Evolutionary conservation across 768 basidiomycete genomes (phyloP), one percentile per base, ranked within the genome.

Genomic region (Tulasnella calospora): DNA sequence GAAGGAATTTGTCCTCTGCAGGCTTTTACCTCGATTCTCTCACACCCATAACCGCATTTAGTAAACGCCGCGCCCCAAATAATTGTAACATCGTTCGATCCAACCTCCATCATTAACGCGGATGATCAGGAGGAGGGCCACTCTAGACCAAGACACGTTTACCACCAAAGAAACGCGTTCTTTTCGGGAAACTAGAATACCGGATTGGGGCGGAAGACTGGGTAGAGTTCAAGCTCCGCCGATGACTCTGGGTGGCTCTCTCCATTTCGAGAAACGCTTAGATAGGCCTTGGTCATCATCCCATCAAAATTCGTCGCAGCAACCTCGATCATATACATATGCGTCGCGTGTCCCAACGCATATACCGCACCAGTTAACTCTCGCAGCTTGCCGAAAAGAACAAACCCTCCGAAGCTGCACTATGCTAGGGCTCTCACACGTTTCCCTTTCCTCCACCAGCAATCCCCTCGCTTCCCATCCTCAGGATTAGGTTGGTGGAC

Each of bases 1-100:
- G 61, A 67, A 67, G 61, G 61, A 67, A 67, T 67, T 67, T 67
- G 61, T 67, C 61, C 61, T 67, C 35, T 35, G 33, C 15, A 67
- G 30, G 51, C 51, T 51, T n/a, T 51, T 6, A 67, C 61, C 61
- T 67, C 61, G 61, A 67, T 67, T 67, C 61, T 67, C 61, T 67
- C 61, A 67, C 61, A 67, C 61, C 61, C 61, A 67, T 67, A 67
- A 67, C 61, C 61, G 61, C 61, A 67, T 67, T 67, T 67, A 35
- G 61, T 67, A 67, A 67, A 67, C 61, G 61, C 61, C 61, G 61
- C 30, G 27, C 61, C 21, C 61, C 33, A 27, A 44, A 44, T 33
- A 30, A 51, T n/a, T 23, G 21, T 23, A 51, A 23, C 8, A 51
- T 51, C 51, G 51, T 51, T 51, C 51, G 23, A n/a, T n/a, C n/a